Conservation (phyloP, 371 early-diverging fungal species). For the Quaeritorhiza haematococci region DNA sequence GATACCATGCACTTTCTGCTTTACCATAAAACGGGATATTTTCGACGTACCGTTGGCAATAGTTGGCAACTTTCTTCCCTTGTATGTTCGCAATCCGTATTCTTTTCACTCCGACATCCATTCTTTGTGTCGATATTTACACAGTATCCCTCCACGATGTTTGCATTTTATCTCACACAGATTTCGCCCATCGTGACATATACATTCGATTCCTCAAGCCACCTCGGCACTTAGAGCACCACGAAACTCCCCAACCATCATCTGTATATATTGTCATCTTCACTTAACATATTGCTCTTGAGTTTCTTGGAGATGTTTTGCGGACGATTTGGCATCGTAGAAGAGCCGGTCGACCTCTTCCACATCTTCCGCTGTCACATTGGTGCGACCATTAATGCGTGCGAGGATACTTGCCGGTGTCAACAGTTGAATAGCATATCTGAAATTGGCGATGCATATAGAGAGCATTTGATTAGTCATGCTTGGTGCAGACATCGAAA, state of each 20-base stretch:
- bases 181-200: too few species aligned
- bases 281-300: too few species aligned
- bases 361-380: slow-evolving; percentile 76
- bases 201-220: too few species aligned
- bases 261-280: too few species aligned
- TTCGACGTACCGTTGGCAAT: slow-evolving; percentile 87
- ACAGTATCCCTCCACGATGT: too few species aligned
- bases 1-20: slow-evolving; percentile 83
- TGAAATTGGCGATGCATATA: slow-evolving; percentile 14
- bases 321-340: slow-evolving; percentile 87
- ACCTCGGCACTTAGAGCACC: too few species aligned
- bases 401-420: slow-evolving; percentile 87
- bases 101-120: too few species aligned
- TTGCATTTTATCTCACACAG: too few species aligned
- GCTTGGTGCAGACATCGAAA: neutral
- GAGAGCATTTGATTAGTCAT: neutral
- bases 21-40: slow-evolving; percentile 86
- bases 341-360: slow-evolving; percentile 82
- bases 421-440: slow-evolving; percentile 96
- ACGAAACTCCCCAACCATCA: too few species aligned
- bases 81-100: too few species aligned
- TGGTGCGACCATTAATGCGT: slow-evolving; percentile 74
- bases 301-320: slow-evolving; percentile 43
- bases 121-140: too few species aligned
- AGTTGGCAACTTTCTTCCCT: too few species aligned